Evolutionary conservation across 129 eudicot species (phyloP).

Genomic region (Sambucus nigra): DNA sequence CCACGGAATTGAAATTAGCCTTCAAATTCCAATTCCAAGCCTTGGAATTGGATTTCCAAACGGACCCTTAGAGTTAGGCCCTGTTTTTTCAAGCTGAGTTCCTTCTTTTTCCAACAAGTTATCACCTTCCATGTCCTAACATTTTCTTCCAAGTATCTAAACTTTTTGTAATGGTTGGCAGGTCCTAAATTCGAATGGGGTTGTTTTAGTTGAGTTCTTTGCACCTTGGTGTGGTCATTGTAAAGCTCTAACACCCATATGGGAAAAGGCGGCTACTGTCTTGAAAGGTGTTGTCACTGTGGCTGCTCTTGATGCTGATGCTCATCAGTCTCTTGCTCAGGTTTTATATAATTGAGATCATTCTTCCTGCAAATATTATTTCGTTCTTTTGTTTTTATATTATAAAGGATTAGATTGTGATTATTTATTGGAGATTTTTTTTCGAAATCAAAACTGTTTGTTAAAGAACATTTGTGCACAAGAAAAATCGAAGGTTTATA

Average conservation of each 20-base stretch:
- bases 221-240: constrained; percentile 99
- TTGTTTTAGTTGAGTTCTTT: constrained; percentile 79
- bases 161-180: constrained; percentile 8
- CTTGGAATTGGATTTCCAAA: no score
- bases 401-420: no score
- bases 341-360: constrained; percentile 14
- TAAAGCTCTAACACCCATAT: constrained; percentile 68
- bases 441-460: no score
- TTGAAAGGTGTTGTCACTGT: constrained; percentile 97
- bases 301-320: constrained; percentile 96
- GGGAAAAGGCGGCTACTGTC: constrained; percentile 87
- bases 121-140: neutral
- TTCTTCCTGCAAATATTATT: constrained; percentile 2
- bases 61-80: no score
- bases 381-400: neutral
- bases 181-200: constrained; percentile 80
- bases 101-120: neutral
- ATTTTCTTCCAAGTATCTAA: neutral
- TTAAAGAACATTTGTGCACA: no score
- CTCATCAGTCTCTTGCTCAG: constrained; percentile 87
- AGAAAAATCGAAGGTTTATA: no score
- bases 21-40: no score
- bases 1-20: no score
- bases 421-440: no score
- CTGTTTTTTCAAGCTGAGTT: neutral